phyloP scores from a whole-genome alignment of 768 basidiomycete species.

The Steccherinum ochraceum region DNA sequence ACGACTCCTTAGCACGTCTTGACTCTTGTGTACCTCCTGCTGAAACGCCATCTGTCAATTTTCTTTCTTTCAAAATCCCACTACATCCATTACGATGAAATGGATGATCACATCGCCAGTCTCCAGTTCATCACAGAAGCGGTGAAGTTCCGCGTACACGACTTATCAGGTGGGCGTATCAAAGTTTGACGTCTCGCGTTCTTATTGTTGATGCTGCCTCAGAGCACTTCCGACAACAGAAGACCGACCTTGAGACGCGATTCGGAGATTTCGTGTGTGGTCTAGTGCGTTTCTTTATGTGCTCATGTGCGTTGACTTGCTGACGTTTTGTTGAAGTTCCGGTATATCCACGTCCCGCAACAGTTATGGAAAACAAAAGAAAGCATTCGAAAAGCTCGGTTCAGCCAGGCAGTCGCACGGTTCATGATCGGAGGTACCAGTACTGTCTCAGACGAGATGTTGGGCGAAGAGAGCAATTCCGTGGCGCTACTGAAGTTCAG shows the following conservation, averaged over 20 bases:
- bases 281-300: slow-evolving; percentile 13
- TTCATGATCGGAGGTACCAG: too few relatives aligned
- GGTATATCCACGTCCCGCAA: slow-evolving; percentile 4
- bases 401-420: too few relatives aligned
- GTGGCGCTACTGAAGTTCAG: too few relatives aligned
- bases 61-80: slow-evolving; percentile 19
- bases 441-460: too few relatives aligned
- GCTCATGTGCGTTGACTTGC: too few relatives aligned
- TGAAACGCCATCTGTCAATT: slow-evolving; percentile 28
- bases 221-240: slow-evolving; percentile 21
- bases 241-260: slow-evolving; percentile 16
- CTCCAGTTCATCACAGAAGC: slow-evolving; percentile 11
- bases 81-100: slow-evolving; percentile 18
- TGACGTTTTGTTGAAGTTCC: too few relatives aligned
- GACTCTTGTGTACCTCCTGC: slow-evolving; percentile 28
- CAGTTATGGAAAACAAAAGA: too few relatives aligned
- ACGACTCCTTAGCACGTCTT: too few relatives aligned
- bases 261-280: slow-evolving; percentile 20
- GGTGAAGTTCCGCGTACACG: slow-evolving; percentile 10
- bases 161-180: slow-evolving; percentile 4
- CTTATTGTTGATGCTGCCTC: neutral
- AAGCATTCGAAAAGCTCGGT: too few relatives aligned
- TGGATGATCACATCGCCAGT: slow-evolving; percentile 11
- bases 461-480: too few relatives aligned
- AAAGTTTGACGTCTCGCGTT: neutral